Evolutionary conservation across 164 flowering plant genomes (phyloP).

Genomic region (Paratinospora sagittata): DNA sequence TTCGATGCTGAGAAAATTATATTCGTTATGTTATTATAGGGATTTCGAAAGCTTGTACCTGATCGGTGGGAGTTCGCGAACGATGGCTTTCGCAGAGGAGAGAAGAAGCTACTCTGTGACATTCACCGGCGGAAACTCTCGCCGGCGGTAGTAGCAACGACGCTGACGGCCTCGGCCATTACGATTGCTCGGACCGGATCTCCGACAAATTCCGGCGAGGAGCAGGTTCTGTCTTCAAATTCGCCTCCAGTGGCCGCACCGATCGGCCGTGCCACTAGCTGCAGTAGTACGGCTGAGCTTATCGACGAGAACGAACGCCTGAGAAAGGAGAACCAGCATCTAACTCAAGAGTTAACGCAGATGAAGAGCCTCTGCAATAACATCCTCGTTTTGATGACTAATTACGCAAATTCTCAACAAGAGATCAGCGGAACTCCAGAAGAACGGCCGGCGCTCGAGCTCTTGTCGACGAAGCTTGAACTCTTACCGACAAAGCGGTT

Average conservation of each 20-base stretch:
- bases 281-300: constrained; percentile 36
- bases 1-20: background rate
- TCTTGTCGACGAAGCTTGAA: constrained; percentile 28
- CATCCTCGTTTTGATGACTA: constrained; percentile 57
- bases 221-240: constrained; percentile 52
- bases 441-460: constrained; percentile 10
- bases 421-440: background rate
- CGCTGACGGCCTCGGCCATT: constrained; percentile 12
- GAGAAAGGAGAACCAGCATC: constrained; percentile 55
- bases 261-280: constrained; percentile 9
- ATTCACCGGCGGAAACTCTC: constrained; percentile 30
- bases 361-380: constrained; percentile 66
- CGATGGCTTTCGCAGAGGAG: constrained; percentile 31
- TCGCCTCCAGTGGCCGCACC: constrained; percentile 20
- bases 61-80: constrained; percentile 38
- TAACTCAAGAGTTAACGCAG: constrained; percentile 48
- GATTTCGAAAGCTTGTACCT: constrained; percentile 36
- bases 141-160: constrained; percentile 11
- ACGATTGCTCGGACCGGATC: constrained; percentile 24
- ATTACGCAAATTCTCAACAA: constrained; percentile 27
- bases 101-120: constrained; percentile 27
- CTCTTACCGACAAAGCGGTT: constrained; percentile 35
- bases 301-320: constrained; percentile 74
- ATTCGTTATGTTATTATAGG: constrained; percentile 16
- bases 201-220: constrained; percentile 65